Conservation (phyloP, 2,329 filamentous ascomycete species). For the Tolypocladium album region DNA sequence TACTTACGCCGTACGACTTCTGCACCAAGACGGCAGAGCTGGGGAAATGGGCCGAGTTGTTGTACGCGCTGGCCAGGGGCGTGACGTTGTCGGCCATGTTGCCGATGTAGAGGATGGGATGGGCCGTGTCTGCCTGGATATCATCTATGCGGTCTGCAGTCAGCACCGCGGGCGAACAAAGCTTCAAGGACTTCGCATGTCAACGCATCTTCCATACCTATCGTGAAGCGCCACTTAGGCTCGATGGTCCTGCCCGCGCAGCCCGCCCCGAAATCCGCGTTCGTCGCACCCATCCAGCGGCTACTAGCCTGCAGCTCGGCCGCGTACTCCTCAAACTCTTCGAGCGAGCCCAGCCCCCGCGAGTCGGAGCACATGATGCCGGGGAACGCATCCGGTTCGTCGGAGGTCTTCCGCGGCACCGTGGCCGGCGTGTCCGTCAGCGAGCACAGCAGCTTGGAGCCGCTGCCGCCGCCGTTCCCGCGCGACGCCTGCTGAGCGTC, state of each 20-base stretch:
- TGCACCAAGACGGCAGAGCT: slow-evolving; percentile 35
- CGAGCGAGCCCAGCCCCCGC: slow-evolving; percentile 17
- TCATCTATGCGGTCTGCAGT: slow-evolving; percentile 8
- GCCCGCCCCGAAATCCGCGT: slow-evolving; percentile 25
- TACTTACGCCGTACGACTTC: slow-evolving; percentile 38
- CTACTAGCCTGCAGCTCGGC: slow-evolving; percentile 24
- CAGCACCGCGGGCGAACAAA: not conserved
- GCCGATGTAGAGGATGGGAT: slow-evolving; percentile 34
- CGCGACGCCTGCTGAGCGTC: slow-evolving; percentile 12
- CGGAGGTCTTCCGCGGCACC: slow-evolving; percentile 12
- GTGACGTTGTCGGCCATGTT: slow-evolving; percentile 37
- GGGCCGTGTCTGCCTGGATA: slow-evolving; percentile 23
- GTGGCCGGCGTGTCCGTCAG: slow-evolving; percentile 16
- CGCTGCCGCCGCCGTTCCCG: not conserved
- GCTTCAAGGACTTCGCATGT: not conserved
- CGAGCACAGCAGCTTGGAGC: not conserved
- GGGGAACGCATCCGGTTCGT: slow-evolving; percentile 28
- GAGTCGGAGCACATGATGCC: slow-evolving; percentile 36
- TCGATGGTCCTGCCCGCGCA: slow-evolving; percentile 27
- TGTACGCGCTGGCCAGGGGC: slow-evolving; percentile 32
- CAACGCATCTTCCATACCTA: slow-evolving; percentile 11
- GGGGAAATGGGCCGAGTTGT: slow-evolving; percentile 31
- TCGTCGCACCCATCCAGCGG: slow-evolving; percentile 30
- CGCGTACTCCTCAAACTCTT: slow-evolving; percentile 23
- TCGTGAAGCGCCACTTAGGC: slow-evolving; percentile 27